Evolutionary conservation across 139 green algal genomes (phyloP).

Genomic region (Closterium sp.): DNA sequence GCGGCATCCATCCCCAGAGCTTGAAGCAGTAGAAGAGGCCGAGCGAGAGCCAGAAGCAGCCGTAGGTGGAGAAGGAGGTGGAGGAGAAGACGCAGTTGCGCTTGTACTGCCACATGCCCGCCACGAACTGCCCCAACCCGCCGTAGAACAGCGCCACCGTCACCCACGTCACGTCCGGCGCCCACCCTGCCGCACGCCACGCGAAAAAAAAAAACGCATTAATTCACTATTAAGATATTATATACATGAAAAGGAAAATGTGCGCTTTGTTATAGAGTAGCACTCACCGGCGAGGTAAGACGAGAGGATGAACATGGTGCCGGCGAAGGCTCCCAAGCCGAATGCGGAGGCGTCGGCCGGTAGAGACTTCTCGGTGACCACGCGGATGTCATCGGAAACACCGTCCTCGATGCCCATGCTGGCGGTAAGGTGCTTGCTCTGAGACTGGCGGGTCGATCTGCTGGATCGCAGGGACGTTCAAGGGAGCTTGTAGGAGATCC

Average conservation of each 20-base stretch:
- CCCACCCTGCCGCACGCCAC: background rate
- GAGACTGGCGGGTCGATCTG: no score
- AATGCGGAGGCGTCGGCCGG: background rate
- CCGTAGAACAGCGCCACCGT: conserved; percentile 39
- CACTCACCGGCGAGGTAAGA: background rate
- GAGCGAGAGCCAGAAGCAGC: conserved; percentile 2
- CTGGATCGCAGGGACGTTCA: no score
- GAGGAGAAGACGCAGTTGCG: conserved; percentile 34
- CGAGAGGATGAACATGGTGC: conserved; percentile 8
- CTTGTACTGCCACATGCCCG: conserved; percentile 35
- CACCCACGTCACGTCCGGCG: conserved; percentile 15
- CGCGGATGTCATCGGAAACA: background rate
- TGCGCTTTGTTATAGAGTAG: background rate
- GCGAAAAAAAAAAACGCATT: no score
- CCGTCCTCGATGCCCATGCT: background rate
- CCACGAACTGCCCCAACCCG: conserved; percentile 25
- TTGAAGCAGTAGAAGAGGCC: background rate
- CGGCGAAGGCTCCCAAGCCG: conserved; percentile 6
- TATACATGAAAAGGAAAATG: no score
- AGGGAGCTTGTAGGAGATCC: no score
- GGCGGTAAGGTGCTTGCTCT: background rate
- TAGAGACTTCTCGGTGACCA: background rate
- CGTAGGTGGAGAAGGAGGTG: conserved; percentile 36
- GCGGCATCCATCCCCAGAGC: background rate
- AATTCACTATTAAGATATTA: no score